These are phyloP conservation scores for Naganishia onofrii DNA, from an alignment of 768 basidiomycete species.

Conservation along the genomic window DNA sequence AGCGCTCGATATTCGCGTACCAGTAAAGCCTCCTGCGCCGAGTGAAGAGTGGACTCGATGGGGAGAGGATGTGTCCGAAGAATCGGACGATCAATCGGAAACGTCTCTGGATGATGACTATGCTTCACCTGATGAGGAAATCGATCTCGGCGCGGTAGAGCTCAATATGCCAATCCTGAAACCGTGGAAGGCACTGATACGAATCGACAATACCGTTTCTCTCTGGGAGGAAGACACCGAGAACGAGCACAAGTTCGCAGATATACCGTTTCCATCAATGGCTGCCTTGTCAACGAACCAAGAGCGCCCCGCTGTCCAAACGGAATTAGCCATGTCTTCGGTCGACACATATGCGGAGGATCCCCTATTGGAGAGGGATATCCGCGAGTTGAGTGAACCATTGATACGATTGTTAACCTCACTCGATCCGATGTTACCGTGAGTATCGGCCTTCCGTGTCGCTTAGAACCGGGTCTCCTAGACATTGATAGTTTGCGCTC, in stretches of 20 bases:
- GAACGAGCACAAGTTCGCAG: slow-evolving; percentile 5
- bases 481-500: neutral
- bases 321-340: slow-evolving; percentile 22
- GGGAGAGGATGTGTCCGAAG: slow-evolving; percentile 42
- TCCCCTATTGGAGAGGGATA: slow-evolving; percentile 14
- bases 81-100: slow-evolving; percentile 29
- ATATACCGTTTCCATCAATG: slow-evolving; percentile 25
- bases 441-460: slow-evolving; percentile 27
- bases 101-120: slow-evolving; percentile 33
- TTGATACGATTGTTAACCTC: slow-evolving; percentile 52
- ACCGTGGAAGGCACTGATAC: slow-evolving; percentile 88
- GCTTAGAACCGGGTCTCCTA: neutral
- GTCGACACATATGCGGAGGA: slow-evolving; percentile 18
- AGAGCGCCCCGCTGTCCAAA: slow-evolving; percentile 9
- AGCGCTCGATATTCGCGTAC: slow-evolving; percentile 80
- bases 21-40: slow-evolving; percentile 63
- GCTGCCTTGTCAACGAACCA: neutral
- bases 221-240: slow-evolving; percentile 11
- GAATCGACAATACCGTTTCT: slow-evolving; percentile 46
- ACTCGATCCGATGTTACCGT: slow-evolving; percentile 48
- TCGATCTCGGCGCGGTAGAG: slow-evolving; percentile 7
- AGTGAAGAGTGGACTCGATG: slow-evolving; percentile 47
- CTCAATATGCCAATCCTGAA: slow-evolving; percentile 56
- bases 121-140: slow-evolving; percentile 32
- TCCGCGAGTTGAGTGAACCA: slow-evolving; percentile 30